A percentile compares a stretch with the other conserved stretches of the same genome.
These are phyloP conservation scores for Ramalina intermedia DNA, from an alignment of 495 filamentous ascomycete genomes.

Conservation along the genomic window DNA sequence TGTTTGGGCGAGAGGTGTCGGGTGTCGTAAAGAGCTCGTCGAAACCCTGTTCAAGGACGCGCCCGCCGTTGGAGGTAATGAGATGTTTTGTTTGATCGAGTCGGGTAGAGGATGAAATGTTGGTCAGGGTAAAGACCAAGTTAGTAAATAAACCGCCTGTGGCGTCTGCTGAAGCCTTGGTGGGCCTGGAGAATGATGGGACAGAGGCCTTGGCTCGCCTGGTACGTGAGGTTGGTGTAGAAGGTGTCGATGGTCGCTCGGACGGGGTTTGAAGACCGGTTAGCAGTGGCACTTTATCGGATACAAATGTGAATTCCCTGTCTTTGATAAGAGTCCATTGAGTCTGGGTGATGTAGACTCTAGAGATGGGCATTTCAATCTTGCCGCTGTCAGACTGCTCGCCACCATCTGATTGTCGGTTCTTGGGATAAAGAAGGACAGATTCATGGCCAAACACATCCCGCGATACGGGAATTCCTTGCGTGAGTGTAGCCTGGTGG, in stretches of 20 bases:
- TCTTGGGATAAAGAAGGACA: conserved; percentile 30
- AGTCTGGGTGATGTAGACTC: conserved; percentile 35
- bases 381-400: conserved; percentile 3
- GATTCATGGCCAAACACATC: conserved; percentile 31
- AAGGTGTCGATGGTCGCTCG: conserved; percentile 27
- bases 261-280: conserved; percentile 26
- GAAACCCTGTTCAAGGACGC: conserved; percentile 61
- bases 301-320: conserved; percentile 23
- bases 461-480: neutral
- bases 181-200: neutral
- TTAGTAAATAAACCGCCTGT: conserved; percentile 42
- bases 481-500: conserved; percentile 9
- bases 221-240: conserved; percentile 27
- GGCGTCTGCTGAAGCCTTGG: neutral
- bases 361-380: conserved; percentile 29
- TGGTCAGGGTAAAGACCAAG: conserved; percentile 73
- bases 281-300: conserved; percentile 12
- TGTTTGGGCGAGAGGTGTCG: conserved; percentile 20
- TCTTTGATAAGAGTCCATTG: conserved; percentile 37
- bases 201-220: conserved; percentile 21
- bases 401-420: conserved; percentile 31
- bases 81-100: conserved; percentile 37
- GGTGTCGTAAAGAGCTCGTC: conserved; percentile 63
- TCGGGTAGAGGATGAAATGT: conserved; percentile 29
- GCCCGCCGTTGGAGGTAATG: conserved; percentile 52